These are phyloP conservation scores for Comarum palustre DNA, from an alignment of 306 rosid genomes.

Conservation along the genomic window DNA sequence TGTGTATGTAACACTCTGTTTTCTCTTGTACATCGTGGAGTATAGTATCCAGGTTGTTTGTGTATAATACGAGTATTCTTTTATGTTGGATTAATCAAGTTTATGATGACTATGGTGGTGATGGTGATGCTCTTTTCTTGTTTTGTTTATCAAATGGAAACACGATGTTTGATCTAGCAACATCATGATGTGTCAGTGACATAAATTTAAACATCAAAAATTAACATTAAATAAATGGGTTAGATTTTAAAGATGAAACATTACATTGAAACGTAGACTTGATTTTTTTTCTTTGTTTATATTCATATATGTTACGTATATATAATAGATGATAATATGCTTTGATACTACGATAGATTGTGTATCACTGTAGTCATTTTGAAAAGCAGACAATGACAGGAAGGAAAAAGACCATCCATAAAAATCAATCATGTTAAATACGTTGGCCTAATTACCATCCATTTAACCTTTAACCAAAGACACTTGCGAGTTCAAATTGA, in stretches of 20 bases:
- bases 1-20: not conserved
- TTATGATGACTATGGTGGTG: not conserved
- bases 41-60: not conserved
- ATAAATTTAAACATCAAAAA: not conserved
- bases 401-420: too few relatives aligned
- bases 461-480: not conserved
- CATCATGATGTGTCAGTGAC: not conserved
- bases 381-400: not conserved
- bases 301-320: too few relatives aligned
- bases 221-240: not conserved
- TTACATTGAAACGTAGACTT: too few relatives aligned
- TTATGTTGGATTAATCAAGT: not conserved
- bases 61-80: not conserved
- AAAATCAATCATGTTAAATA: not conserved
- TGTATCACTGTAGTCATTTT: not conserved
- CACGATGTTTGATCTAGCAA: constrained; percentile 3
- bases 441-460: constrained; percentile 7
- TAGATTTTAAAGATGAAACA: too few relatives aligned
- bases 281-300: too few relatives aligned
- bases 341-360: too few relatives aligned
- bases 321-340: too few relatives aligned
- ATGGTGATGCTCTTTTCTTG: not conserved
- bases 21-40: not conserved
- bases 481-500: not conserved
- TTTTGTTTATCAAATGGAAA: not conserved